Base-by-base conservation (phyloP, 2,329 filamentous ascomycete genomes). In the Daldinia sp. region DNA sequence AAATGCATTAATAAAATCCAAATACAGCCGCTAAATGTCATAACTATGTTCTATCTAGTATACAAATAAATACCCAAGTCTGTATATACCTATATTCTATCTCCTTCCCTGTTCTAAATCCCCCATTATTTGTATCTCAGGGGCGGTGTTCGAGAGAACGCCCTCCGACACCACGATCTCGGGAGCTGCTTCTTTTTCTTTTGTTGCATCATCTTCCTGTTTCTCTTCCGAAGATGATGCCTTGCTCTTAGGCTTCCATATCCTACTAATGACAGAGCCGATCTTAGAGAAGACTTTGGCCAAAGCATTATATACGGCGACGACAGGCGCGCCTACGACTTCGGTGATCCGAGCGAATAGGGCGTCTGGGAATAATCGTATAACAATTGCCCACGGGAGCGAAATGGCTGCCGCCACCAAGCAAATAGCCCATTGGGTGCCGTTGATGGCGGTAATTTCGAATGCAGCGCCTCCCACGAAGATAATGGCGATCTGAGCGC, bases 401-500 rank as follows among this genome's bases (percentile, higher is more conserved):
- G 81, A 87, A 0, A 87, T 67, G 1, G 82, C 78, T 0, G 83
- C 85, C 2, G 85, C 72, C 18, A 86, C 76, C n/a, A 88, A 48
- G 28, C 81, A 87, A 60, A 87, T 84, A 13, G 81, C 86, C 87
- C 87, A 88, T 74, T 88, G 86, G 1, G 76, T 72, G 1, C 84
- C 86, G 59, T 82, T 81, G 71, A 88, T 79, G 30, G 76, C 75
- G 35, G 81, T 81, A 71, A 88, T 85, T 26, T 82, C 79, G 77
- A 89, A 88, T 1, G 86, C 87, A 18, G 79, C 76, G 37, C 85
- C 85, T 20, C 88, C 88, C 12, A 89, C 79, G 63, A 87, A 88
- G 72, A 89, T 80, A 70, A 90, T 89, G 60, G 85, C 77, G 59
- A 88, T 77, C 70, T 90, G 88, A 1, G 85, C 81, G 10, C 82